Evolutionary conservation across 805 yeast genomes (phyloP), one percentile per base, ranked within the genome.

Genomic region (Wickerhamomyces silvicola): DNA sequence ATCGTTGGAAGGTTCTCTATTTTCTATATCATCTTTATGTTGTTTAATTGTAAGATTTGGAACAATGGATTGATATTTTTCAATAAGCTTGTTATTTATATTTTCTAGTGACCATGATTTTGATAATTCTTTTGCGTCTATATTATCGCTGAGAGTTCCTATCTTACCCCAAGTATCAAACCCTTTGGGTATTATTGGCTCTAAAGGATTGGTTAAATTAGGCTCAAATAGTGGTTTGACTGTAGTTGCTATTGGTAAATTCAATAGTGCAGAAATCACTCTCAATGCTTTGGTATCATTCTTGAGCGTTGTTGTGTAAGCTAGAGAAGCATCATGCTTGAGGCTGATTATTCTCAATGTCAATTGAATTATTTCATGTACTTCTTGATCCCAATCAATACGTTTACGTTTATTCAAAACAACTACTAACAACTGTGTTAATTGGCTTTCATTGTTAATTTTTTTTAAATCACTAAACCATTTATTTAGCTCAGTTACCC

Each of bases 81-180:
- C 35, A 9, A 31, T 39, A 22, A 31, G 40, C 39, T 19, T 30
- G 31, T 31, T 49, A 40, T 17, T 54, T 33, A 4, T 32, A 36
- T 33, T 64, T 38, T 28, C 50, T 46, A 13, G 59, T 47, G 15
- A 54, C 46, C 25, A 66, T 44, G 22, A 22, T 10, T 20, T 12
- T 1, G 35, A n/a, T 4, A 31, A 29, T 18, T 32, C 28, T n/a
- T 43, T 45, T 12, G 56, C 51, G n/a, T 59, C 53, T 13, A 63
- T 54, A 0, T 32, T 27, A 5, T 59, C 68, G 32, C 56, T 50
- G 14, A 68, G 30, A 0, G 65, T 54, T 22, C 56, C 45, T 18
- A 79, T 75, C 42, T 74, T 68, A 14, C 62, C 61, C 62, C 68
- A 59, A 4, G 77, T 54, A 39, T 79, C 86, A 57, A 67, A 59